Conservation (phyloP, 2,329 filamentous ascomycete genomes). For the Cytospora leucostoma region DNA sequence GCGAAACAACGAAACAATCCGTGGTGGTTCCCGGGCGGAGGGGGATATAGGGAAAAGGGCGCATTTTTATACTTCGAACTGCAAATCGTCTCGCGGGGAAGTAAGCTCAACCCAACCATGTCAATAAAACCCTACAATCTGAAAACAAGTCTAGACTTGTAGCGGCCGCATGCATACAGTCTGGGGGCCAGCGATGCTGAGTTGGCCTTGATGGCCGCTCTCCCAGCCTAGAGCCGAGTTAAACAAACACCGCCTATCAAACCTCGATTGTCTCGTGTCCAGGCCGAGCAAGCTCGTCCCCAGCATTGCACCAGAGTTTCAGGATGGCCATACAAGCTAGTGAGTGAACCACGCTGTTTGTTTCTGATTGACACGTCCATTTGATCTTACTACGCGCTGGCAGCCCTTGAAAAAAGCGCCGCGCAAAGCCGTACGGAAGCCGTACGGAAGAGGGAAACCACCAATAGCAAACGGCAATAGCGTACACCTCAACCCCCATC, state of each 20-base stretch:
- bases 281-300: not conserved
- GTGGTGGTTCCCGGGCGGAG: too few species aligned
- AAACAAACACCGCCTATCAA: not conserved
- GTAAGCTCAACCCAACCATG: too few species aligned
- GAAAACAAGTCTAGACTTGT: too few species aligned
- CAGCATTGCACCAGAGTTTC: not conserved
- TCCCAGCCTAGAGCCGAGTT: not conserved
- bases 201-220: not conserved
- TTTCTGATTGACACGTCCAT: not conserved
- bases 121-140: too few species aligned
- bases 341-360: not conserved
- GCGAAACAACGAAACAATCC: too few species aligned
- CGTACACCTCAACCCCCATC: not conserved
- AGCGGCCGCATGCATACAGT: too few species aligned
- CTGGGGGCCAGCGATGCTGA: too few species aligned
- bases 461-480: conserved; percentile 8
- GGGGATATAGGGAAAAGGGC: too few species aligned
- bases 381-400: conserved; percentile 7
- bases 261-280: not conserved
- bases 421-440: not conserved
- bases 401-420: not conserved
- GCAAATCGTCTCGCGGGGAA: too few species aligned
- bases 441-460: conserved; percentile 3
- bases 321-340: not conserved
- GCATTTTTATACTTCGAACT: too few species aligned